Percentiles rank a stretch among this genome's conserved stretches.
phyloP scores from a whole-genome alignment of 805 yeast genomes.

The Yarrowia osloensis region DNA sequence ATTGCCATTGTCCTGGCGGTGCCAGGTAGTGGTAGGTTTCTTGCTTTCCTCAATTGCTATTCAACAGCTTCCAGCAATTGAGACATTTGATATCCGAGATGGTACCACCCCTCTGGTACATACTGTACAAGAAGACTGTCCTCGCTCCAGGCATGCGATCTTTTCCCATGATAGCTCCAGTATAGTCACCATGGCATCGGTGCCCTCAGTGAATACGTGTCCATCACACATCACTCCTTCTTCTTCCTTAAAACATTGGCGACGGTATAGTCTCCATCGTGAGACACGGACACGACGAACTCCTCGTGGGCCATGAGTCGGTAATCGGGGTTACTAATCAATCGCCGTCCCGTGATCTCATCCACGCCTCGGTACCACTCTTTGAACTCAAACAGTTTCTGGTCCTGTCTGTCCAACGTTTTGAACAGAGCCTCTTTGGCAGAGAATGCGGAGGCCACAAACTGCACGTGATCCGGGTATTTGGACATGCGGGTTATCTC shows the following conservation, averaged over 20 bases:
- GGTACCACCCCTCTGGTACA: neutral
- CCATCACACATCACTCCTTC: neutral
- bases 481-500: slow-evolving; percentile 35
- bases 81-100: neutral
- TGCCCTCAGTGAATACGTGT: too few relatives aligned
- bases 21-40: neutral
- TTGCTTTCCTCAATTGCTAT: neutral
- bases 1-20: neutral
- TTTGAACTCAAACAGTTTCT: slow-evolving; percentile 53
- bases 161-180: too few relatives aligned
- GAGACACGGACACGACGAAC: slow-evolving; percentile 58
- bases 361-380: slow-evolving; percentile 56
- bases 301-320: slow-evolving; percentile 44
- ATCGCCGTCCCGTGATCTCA: slow-evolving; percentile 32
- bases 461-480: slow-evolving; percentile 3
- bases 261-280: slow-evolving; percentile 59
- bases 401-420: slow-evolving; percentile 52
- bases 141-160: too few relatives aligned
- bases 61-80: neutral
- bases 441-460: slow-evolving; percentile 63
- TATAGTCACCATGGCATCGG: too few relatives aligned
- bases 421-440: slow-evolving; percentile 71
- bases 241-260: slow-evolving; percentile 49
- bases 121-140: too few relatives aligned
- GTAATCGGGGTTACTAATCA: slow-evolving; percentile 32